A percentile compares a stretch with the other conserved stretches of the same genome.
Conservation (phyloP, 352 stramenopile genomes). For the Globisporangium orthogonon region DNA sequence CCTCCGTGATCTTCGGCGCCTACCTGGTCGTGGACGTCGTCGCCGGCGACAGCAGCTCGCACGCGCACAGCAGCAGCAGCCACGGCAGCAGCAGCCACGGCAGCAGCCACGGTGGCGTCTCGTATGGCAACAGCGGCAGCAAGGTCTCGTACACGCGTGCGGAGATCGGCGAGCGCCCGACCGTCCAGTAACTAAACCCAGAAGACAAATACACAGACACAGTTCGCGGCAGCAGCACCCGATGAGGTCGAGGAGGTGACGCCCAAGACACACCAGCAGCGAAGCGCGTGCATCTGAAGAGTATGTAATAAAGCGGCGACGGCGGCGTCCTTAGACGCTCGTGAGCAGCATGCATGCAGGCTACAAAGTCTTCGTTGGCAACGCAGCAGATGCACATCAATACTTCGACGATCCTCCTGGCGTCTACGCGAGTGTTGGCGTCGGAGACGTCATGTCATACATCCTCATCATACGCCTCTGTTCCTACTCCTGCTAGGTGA, state of each 20-base stretch:
- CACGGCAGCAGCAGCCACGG: constrained; percentile 1
- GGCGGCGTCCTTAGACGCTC: no score
- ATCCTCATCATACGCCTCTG: no score
- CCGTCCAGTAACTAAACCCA: constrained; percentile 23
- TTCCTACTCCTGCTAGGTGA: background rate
- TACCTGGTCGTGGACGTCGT: constrained; percentile 71
- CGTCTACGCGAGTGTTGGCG: no score
- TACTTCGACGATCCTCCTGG: no score
- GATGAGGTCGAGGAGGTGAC: no score
- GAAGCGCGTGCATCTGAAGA: background rate
- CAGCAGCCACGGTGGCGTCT: background rate
- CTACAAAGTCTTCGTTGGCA: no score
- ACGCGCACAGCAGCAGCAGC: constrained; percentile 15
- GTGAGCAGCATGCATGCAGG: no score
- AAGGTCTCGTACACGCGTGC: constrained; percentile 53
- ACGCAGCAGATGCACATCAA: no score
- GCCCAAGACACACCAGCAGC: no score
- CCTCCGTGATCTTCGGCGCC: constrained; percentile 69
- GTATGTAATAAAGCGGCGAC: background rate
- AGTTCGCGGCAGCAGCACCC: background rate
- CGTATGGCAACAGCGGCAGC: constrained; percentile 22
- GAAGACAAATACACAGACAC: background rate
- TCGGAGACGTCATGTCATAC: background rate
- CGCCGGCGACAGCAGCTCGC: constrained; percentile 29
- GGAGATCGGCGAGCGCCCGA: constrained; percentile 56